Conservation (phyloP, 108 stramenopile species). For the Hondaea fermentalgiana region DNA sequence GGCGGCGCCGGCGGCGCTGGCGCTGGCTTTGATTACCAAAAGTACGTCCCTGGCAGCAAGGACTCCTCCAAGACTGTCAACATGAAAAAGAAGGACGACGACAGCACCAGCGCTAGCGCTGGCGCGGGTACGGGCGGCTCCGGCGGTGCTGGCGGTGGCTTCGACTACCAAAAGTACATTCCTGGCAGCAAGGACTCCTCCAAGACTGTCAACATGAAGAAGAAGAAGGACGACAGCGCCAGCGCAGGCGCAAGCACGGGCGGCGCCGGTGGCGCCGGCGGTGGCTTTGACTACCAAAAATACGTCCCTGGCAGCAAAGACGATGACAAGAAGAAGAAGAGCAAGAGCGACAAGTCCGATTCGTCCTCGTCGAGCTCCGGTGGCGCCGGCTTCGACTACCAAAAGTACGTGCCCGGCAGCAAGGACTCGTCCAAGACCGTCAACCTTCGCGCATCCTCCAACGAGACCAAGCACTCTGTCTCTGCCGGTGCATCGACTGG, state of each 20-base stretch:
- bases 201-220: neutral
- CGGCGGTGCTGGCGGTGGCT: neutral
- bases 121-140: neutral
- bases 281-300: neutral
- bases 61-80: neutral
- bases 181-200: neutral
- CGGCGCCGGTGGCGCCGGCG: neutral
- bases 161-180: neutral
- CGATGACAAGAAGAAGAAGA: neutral
- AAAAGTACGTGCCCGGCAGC: neutral
- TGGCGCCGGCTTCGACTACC: neutral
- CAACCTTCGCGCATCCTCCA: neutral
- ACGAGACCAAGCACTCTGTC: neutral
- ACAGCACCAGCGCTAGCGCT: neutral
- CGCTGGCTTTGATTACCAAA: neutral
- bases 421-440: neutral
- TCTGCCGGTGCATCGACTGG: neutral
- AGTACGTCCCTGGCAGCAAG: conserved; percentile 4
- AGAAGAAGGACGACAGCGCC: neutral
- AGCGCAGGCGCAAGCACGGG: neutral
- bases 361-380: neutral
- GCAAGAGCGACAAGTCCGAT: neutral
- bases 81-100: neutral
- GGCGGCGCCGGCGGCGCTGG: neutral
- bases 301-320: neutral